phyloP scores from a whole-genome alignment of 768 basidiomycete species.

The Terana coerulea region DNA sequence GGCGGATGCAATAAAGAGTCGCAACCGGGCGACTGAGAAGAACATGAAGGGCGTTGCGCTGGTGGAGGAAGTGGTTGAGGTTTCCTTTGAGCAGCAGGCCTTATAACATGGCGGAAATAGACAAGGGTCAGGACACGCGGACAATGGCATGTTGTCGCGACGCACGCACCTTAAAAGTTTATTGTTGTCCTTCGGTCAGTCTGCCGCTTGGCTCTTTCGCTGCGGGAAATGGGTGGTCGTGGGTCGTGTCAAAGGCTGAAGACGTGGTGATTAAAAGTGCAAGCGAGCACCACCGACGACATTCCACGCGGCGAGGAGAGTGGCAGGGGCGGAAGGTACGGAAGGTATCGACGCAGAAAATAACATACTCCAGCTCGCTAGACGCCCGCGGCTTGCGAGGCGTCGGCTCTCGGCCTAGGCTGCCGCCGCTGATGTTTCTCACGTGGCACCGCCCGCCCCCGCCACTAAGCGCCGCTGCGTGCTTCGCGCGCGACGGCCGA shows the following conservation, averaged over 20 bases:
- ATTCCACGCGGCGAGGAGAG: conserved; percentile 12
- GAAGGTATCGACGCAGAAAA: conserved; percentile 3
- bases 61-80: conserved; percentile 7
- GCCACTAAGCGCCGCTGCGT: not conserved
- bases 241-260: conserved; percentile 1
- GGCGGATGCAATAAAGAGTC: conserved; percentile 42
- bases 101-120: conserved; percentile 6
- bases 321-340: not conserved
- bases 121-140: conserved; percentile 15
- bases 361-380: not conserved
- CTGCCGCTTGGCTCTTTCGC: conserved; percentile 4
- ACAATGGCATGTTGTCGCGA: conserved; percentile 16
- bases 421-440: not conserved
- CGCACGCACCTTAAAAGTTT: conserved; percentile 15
- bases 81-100: conserved; percentile 1
- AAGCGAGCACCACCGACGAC: conserved; percentile 12
- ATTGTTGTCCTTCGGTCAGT: conserved; percentile 20
- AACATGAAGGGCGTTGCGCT: conserved; percentile 45
- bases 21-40: conserved; percentile 73
- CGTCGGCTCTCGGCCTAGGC: conserved; percentile 1
- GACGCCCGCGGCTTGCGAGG: not conserved
- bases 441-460: not conserved
- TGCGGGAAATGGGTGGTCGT: not conserved
- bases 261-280: not conserved
- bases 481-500: not conserved